Conservation (phyloP, 352 stramenopile species). For the Phytophthora sp. region DNA sequence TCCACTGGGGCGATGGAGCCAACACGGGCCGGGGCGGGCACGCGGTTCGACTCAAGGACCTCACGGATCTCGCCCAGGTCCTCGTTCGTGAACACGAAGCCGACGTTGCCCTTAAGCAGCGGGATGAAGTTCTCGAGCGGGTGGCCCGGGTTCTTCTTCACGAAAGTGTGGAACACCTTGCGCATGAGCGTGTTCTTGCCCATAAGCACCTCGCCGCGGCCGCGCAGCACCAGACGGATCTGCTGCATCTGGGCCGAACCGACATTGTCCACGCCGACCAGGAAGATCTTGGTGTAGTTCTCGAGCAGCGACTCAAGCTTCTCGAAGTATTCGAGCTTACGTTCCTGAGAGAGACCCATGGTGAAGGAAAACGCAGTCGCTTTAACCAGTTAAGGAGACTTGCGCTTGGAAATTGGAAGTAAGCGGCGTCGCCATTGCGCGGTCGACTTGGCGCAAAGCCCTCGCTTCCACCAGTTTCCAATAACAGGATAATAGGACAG, state of each 20-base stretch:
- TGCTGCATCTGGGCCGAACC: slow-evolving; percentile 99
- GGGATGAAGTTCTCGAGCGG: slow-evolving; percentile 91
- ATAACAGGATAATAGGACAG: background rate
- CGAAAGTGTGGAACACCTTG: slow-evolving; percentile 97
- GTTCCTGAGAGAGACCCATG: slow-evolving; percentile 97
- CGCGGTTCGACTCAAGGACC: slow-evolving; percentile 88
- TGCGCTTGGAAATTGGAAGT: slow-evolving; percentile 76
- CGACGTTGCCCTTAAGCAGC: slow-evolving; percentile 96
- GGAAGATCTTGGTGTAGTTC: slow-evolving; percentile 98
- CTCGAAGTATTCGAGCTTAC: slow-evolving; percentile 98
- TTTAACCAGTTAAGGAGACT: slow-evolving; percentile 90
- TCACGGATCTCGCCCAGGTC: slow-evolving; percentile 94
- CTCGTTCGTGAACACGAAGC: slow-evolving; percentile 99
- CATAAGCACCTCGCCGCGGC: slow-evolving; percentile 97
- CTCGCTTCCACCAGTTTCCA: slow-evolving; percentile 48
- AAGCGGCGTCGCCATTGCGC: background rate
- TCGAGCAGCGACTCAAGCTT: slow-evolving; percentile 96
- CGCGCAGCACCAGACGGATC: slow-evolving; percentile 96
- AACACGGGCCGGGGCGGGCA: slow-evolving; percentile 96
- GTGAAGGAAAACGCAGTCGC: slow-evolving; percentile 77
- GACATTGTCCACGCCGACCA: slow-evolving; percentile 99
- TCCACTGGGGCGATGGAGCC: slow-evolving; percentile 95
- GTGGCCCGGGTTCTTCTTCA: slow-evolving; percentile 97
- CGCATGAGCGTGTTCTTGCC: slow-evolving; percentile 99
- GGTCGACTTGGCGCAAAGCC: no score